A percentile compares a stretch with the other conserved stretches of the same genome.
Evolutionary conservation across 73 alveolate genomes (phyloP).

Genomic region (Breviolum minutum): DNA sequence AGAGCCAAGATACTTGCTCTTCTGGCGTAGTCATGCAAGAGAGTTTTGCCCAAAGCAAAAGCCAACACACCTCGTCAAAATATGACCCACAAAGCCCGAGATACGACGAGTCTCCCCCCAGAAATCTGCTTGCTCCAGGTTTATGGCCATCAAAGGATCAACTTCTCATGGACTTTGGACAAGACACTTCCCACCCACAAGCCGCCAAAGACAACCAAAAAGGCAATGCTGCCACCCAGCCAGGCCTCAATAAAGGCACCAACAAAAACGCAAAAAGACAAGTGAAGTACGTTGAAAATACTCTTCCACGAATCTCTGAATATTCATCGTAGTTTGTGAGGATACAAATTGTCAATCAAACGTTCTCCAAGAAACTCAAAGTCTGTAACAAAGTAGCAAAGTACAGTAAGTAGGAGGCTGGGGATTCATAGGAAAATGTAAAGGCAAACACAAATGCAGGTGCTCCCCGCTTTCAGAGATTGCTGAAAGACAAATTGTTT

Average conservation of each 20-base stretch:
- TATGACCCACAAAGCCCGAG: too few species aligned
- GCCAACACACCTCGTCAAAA: slow-evolving; percentile 56
- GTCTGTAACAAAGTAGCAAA: too few species aligned
- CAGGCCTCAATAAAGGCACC: slow-evolving; percentile 17
- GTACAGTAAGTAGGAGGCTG: too few species aligned
- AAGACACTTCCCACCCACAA: slow-evolving; percentile 80
- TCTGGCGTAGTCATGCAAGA: slow-evolving; percentile 76
- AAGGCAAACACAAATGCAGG: too few species aligned
- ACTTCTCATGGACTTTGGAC: not conserved
- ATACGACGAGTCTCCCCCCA: too few species aligned
- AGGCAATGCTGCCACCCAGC: slow-evolving; percentile 79
- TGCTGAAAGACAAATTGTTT: too few species aligned
- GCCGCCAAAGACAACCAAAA: slow-evolving; percentile 72
- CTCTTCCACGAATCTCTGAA: too few species aligned
- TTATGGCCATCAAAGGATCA: not conserved
- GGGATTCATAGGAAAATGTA: too few species aligned
- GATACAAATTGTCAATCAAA: too few species aligned
- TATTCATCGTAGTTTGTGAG: too few species aligned
- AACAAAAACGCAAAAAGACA: not conserved
- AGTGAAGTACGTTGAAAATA: not conserved
- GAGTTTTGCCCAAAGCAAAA: slow-evolving; percentile 72
- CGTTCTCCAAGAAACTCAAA: too few species aligned
- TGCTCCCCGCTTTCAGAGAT: too few species aligned
- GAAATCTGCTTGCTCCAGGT: not conserved
- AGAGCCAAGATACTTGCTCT: slow-evolving; percentile 65